Conservation (phyloP, 164 flowering plant genomes). For the Echeveria elegans region DNA sequence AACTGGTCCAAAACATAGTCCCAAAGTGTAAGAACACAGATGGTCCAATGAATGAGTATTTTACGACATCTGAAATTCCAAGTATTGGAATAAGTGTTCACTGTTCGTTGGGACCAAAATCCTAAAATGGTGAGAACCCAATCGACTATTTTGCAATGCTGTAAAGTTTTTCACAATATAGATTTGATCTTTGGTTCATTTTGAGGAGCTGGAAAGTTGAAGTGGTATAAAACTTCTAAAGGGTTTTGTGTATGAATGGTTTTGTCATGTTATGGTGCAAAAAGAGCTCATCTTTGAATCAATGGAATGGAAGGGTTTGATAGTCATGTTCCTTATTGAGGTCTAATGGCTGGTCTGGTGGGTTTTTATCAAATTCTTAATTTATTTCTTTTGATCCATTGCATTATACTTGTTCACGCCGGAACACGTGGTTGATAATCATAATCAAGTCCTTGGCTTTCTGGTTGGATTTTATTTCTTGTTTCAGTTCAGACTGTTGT, state of each 20-base stretch:
- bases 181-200: background rate
- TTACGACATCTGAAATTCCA: background rate
- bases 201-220: background rate
- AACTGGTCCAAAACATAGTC: background rate
- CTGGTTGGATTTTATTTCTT: background rate
- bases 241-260: background rate
- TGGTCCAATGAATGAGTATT: background rate
- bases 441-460: background rate
- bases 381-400: background rate
- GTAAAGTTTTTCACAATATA: background rate
- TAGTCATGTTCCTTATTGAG: conserved; percentile 3
- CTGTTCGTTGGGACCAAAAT: background rate
- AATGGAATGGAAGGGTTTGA: background rate
- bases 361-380: background rate
- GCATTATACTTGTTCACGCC: background rate
- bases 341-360: conserved; percentile 1
- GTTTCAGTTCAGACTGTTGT: background rate
- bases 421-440: background rate
- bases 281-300: conserved; percentile 5
- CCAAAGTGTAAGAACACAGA: background rate
- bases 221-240: background rate
- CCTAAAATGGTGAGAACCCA: background rate
- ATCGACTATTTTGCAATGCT: background rate
- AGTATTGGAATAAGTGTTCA: background rate
- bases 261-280: conserved; percentile 3